Percentiles rank a stretch among this genome's conserved stretches.
These are phyloP conservation scores for Vinca minor DNA, from an alignment of 257 asterid species.

Conservation along the genomic window DNA sequence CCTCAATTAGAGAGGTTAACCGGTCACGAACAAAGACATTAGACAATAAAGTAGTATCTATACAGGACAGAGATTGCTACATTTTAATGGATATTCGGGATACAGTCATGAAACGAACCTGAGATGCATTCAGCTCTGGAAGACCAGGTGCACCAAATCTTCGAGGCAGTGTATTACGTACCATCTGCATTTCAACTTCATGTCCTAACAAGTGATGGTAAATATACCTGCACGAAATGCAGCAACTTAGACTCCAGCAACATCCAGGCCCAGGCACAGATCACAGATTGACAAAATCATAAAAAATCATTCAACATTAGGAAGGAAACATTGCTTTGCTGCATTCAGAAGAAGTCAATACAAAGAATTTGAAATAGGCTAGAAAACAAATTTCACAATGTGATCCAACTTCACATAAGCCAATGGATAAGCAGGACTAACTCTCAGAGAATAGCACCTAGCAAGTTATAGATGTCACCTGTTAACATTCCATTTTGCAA, in stretches of 20 bases:
- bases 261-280: not conserved
- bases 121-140: slow-evolving; percentile 98
- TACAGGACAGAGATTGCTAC: no score
- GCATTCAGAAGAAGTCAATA: not conserved
- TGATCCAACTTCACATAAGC: not conserved
- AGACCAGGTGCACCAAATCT: slow-evolving; percentile 99
- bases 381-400: not conserved
- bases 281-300: slow-evolving; percentile 2
- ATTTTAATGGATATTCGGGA: not conserved
- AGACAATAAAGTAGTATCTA: not conserved
- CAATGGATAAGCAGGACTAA: not conserved
- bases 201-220: slow-evolving; percentile 97
- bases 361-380: not conserved
- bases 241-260: not conserved
- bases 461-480: not conserved
- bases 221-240: slow-evolving; percentile 59
- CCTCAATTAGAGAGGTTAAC: not conserved
- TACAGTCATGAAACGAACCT: slow-evolving; percentile 35
- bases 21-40: not conserved
- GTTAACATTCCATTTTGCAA: not conserved
- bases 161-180: slow-evolving; percentile 89
- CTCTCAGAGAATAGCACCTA: not conserved
- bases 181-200: slow-evolving; percentile 99
- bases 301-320: not conserved
- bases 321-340: not conserved